Percentiles rank a stretch among this genome's conserved stretches.
Conservation (phyloP, 768 basidiomycete species). For the Gloeopeniophorella convolvens region DNA sequence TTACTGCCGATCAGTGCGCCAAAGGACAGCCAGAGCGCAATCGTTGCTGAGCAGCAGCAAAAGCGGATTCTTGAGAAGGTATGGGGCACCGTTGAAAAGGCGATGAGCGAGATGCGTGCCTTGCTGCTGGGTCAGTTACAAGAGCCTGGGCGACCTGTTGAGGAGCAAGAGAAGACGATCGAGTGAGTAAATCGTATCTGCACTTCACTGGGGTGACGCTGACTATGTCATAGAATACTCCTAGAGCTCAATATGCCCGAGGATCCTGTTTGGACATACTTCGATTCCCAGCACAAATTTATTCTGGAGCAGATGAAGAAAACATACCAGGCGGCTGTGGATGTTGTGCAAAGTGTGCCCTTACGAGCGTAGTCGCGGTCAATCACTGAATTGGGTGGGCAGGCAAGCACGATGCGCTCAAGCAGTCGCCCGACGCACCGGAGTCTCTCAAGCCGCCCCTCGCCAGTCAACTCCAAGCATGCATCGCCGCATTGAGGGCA, state of each 20-base stretch:
- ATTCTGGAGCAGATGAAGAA: slow-evolving; percentile 74
- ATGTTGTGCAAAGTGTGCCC: slow-evolving; percentile 44
- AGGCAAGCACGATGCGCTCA: slow-evolving; percentile 44
- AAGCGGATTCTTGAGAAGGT: slow-evolving; percentile 93
- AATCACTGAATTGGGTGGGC: slow-evolving; percentile 1
- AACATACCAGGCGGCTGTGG: slow-evolving; percentile 46
- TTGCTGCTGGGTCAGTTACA: slow-evolving; percentile 72
- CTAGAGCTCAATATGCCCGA: slow-evolving; percentile 80
- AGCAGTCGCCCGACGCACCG: slow-evolving; percentile 30
- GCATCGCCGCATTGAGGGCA: slow-evolving; percentile 52
- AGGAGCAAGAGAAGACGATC: slow-evolving; percentile 95
- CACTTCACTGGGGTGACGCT: background rate
- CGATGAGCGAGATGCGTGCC: slow-evolving; percentile 85
- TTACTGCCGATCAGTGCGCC: slow-evolving; percentile 61
- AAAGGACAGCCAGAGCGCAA: slow-evolving; percentile 47
- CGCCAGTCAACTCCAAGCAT: slow-evolving; percentile 51
- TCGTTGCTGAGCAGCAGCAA: slow-evolving; percentile 66
- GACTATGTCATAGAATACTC: slow-evolving; percentile 54
- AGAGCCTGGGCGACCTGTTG: slow-evolving; percentile 71
- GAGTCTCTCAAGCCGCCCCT: slow-evolving; percentile 39
- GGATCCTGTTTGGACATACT: slow-evolving; percentile 93
- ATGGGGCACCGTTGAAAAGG: slow-evolving; percentile 91
- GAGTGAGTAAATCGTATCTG: slow-evolving; percentile 51
- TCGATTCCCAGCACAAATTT: slow-evolving; percentile 87
- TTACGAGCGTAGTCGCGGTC: background rate